Percentiles rank a stretch among this genome's conserved stretches.
Conservation (phyloP, 202 grass and related monocot genomes). For the Elaeis oleifera region DNA sequence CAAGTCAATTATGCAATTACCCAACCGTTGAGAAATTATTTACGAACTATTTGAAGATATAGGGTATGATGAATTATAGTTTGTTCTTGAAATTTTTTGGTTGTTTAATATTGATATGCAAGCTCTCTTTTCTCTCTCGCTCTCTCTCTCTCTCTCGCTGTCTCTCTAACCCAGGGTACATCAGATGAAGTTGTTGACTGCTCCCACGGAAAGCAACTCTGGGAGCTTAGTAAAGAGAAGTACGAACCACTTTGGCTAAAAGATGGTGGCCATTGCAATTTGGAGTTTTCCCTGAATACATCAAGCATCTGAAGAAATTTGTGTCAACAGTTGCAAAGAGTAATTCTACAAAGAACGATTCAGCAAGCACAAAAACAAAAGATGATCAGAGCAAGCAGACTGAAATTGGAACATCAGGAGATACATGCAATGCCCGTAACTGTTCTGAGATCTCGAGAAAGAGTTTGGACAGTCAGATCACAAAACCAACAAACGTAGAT, state of each 20-base stretch:
- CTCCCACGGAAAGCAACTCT: slow-evolving; percentile 78
- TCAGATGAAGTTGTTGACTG: slow-evolving; percentile 83
- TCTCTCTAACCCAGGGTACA: slow-evolving; percentile 45
- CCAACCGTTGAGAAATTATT: no score
- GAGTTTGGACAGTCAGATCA: slow-evolving; percentile 72
- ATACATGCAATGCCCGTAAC: slow-evolving; percentile 34
- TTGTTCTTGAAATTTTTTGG: no score
- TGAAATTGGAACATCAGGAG: slow-evolving; percentile 24
- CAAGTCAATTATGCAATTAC: no score
- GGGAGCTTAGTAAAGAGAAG: slow-evolving; percentile 86
- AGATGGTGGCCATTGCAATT: slow-evolving; percentile 85
- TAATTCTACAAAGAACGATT: slow-evolving; percentile 33
- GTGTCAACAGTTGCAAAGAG: slow-evolving; percentile 59
- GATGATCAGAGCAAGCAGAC: slow-evolving; percentile 20
- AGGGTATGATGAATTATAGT: no score
- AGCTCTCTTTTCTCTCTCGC: no score
- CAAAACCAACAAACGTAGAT: slow-evolving; percentile 64
- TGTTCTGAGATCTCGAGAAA: slow-evolving; percentile 59
- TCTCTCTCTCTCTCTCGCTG: no score
- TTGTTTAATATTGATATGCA: no score
- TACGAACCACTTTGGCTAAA: slow-evolving; percentile 77
- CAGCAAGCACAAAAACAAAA: slow-evolving; percentile 19
- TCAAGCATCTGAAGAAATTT: slow-evolving; percentile 81
- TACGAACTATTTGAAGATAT: no score
- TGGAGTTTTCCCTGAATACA: slow-evolving; percentile 81